Conservation (phyloP, 164 flowering plant species). For the Tetrastigma voinierianum region DNA sequence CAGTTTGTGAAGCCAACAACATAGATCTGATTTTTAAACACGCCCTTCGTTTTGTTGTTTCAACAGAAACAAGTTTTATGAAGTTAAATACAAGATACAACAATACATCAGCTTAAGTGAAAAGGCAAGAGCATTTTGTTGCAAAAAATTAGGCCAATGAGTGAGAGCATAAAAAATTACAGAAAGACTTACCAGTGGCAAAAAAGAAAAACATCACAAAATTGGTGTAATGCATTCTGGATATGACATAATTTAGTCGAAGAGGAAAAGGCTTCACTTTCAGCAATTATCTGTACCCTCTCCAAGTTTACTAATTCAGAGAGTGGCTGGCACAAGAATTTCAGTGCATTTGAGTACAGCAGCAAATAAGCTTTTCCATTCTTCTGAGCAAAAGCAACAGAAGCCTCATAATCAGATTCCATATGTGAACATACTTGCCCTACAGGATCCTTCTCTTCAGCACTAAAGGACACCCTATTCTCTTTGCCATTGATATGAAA, state of each 20-base stretch:
- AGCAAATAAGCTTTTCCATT: conserved; percentile 28
- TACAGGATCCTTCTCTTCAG: conserved; percentile 5
- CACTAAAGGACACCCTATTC: conserved; percentile 1
- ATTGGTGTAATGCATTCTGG: conserved; percentile 49
- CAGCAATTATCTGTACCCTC: conserved; percentile 38
- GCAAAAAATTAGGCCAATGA: background rate
- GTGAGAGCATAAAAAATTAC: background rate
- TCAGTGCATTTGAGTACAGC: conserved; percentile 51
- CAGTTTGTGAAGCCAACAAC: background rate
- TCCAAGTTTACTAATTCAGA: conserved; percentile 50
- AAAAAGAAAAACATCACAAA: conserved; percentile 34
- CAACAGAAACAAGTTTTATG: background rate
- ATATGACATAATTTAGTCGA: conserved; percentile 26
- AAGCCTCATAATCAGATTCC: conserved; percentile 11
- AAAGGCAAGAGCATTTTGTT: background rate
- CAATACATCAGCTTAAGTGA: background rate
- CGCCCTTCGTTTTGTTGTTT: background rate
- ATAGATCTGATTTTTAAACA: background rate
- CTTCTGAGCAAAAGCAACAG: conserved; percentile 11
- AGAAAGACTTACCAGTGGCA: conserved; percentile 35
- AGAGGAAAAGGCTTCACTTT: conserved; percentile 26
- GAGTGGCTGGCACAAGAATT: conserved; percentile 67
- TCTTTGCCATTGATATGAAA: conserved; percentile 22
- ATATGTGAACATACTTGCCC: conserved; percentile 5
- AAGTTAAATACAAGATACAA: background rate